Conservation (phyloP, 352 stramenopile genomes). For the Phytophthora sp. region DNA sequence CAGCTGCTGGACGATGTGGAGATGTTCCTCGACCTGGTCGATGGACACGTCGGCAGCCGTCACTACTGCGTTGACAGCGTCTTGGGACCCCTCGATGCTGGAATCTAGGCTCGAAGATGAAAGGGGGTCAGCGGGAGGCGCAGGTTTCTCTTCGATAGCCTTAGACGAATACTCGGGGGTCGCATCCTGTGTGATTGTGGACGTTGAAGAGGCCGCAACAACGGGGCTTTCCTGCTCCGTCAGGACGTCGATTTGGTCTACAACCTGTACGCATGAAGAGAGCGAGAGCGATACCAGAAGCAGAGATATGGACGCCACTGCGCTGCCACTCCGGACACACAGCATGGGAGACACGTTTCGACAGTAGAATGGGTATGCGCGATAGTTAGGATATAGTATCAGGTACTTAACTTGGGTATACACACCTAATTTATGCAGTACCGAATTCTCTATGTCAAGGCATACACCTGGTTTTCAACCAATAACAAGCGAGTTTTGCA, state of each 20-base stretch:
- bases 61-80: slow-evolving; percentile 17
- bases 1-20: slow-evolving; percentile 76
- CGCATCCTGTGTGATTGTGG: background rate
- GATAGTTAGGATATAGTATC: too few relatives aligned
- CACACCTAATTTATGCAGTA: too few relatives aligned
- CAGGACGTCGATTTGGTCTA: slow-evolving; percentile 32
- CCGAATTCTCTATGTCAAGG: too few relatives aligned
- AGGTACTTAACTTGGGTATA: too few relatives aligned
- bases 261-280: slow-evolving; percentile 3
- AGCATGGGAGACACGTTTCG: slow-evolving; percentile 23
- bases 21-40: slow-evolving; percentile 76
- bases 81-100: slow-evolving; percentile 24
- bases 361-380: slow-evolving; percentile 35
- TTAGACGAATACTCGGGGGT: background rate
- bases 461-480: too few relatives aligned
- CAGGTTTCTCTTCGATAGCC: slow-evolving; percentile 10
- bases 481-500: too few relatives aligned
- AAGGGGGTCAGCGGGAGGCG: background rate
- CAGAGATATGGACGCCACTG: slow-evolving; percentile 9
- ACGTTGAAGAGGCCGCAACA: slow-evolving; percentile 3
- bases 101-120: slow-evolving; percentile 23
- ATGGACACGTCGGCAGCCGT: slow-evolving; percentile 67
- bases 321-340: background rate
- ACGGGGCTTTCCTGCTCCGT: slow-evolving; percentile 22
- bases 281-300: slow-evolving; percentile 13